Evolutionary conservation across 768 basidiomycete genomes (phyloP), one percentile per base, ranked within the genome.

Genomic region (Termitomyces sp.): DNA sequence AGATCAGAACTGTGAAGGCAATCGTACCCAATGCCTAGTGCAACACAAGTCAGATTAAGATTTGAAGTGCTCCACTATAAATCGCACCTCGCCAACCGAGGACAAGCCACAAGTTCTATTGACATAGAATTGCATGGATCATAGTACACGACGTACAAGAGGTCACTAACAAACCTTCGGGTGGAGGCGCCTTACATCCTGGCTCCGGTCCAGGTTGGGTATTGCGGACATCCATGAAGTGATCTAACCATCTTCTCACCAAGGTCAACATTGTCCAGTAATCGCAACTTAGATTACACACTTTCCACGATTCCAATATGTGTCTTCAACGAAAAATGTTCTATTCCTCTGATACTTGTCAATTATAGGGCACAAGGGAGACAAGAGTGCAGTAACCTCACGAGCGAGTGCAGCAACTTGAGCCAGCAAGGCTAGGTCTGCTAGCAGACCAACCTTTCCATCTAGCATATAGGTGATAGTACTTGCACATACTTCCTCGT

Each of bases 261-360:
- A n/a, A 26, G 8, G 26, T 56, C 30, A 59, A 45, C 12, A 41
- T 40, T 37, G 32, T 45, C 14, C 22, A 14, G 28, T 50, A 28
- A 41, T 17, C 15, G 11, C 5, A 24, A 53, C 11, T 21, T 21
- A 37, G 17, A 17, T 19, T 5, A 69, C 82, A 53, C 58, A 85
- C 84, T 79, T 83, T 71, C 85, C 87, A 54, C 86, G 79, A 65
- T 86, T 82, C 87, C 87, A 89, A 58, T 83, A 79, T 0, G 79
- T 79, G 66, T 89, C 87, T 55, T 86, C 81, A 5, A 89, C 72
- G 51, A 88, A 73, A 68, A 89, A 84, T 3, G 86, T 87, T 38
- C 81, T 71, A 60, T 82, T 81, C 54, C 77, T 73, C 86, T 87
- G 56, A 53, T 22, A 47, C 2, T 53, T 49, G 34, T 47, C 19